Evolutionary conservation across 768 basidiomycete genomes (phyloP).

Genomic region (Mycena alexandri): DNA sequence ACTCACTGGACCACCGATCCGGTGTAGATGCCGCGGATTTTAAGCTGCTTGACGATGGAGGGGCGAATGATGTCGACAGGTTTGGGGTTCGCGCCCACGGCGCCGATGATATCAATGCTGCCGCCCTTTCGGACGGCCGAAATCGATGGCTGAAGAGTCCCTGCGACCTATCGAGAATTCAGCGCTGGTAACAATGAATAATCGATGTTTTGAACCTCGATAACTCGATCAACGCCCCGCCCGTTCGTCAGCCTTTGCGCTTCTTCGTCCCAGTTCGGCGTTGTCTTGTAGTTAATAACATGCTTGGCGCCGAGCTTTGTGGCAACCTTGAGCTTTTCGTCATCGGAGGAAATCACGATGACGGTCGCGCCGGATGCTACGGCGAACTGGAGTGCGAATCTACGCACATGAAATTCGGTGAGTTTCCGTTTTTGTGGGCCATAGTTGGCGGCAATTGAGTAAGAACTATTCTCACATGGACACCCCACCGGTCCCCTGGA

Average conservation of each 20-base stretch:
- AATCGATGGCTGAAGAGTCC: slow-evolving; percentile 63
- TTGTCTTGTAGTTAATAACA: slow-evolving; percentile 65
- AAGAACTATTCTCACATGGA: slow-evolving; percentile 55
- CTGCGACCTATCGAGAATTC: slow-evolving; percentile 60
- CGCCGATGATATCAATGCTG: slow-evolving; percentile 63
- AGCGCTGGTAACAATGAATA: no score
- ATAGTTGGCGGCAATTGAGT: no score
- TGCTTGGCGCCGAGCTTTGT: slow-evolving; percentile 58
- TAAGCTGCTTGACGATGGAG: slow-evolving; percentile 55
- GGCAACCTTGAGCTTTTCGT: slow-evolving; percentile 68
- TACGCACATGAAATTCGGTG: slow-evolving; percentile 24
- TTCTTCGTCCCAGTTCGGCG: slow-evolving; percentile 63
- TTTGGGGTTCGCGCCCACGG: slow-evolving; percentile 50
- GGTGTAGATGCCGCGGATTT: slow-evolving; percentile 64
- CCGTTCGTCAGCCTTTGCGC: slow-evolving; percentile 51
- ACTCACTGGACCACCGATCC: slow-evolving; percentile 69
- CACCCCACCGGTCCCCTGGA: slow-evolving; percentile 70
- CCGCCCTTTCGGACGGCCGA: slow-evolving; percentile 57
- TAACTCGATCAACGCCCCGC: slow-evolving; percentile 38
- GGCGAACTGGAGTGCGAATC: slow-evolving; percentile 72
- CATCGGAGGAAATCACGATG: slow-evolving; percentile 76
- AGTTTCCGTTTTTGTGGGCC: no score
- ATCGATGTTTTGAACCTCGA: slow-evolving; percentile 34
- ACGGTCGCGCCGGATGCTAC: slow-evolving; percentile 73
- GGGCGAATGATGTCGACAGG: slow-evolving; percentile 44